These are phyloP conservation scores for Bryum argenteum DNA, from an alignment of 225 moss, liverwort and hornwort genomes.

Conservation along the genomic window DNA sequence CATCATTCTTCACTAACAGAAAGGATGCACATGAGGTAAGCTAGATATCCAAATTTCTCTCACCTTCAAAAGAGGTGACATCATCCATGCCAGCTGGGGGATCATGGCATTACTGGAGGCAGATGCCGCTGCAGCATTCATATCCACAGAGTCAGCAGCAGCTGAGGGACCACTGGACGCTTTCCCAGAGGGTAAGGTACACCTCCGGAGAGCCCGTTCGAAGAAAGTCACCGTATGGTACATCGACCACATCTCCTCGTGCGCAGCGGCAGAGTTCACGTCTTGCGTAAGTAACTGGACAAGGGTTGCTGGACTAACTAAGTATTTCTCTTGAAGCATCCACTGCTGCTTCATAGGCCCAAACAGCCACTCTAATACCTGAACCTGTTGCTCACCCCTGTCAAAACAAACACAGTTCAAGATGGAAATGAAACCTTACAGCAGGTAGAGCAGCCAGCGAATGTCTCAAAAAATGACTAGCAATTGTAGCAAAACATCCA, in stretches of 20 bases:
- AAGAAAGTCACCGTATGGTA: constrained; percentile 92
- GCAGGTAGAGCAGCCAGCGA: not conserved
- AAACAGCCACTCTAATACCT: constrained; percentile 90
- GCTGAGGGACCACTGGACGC: constrained; percentile 32
- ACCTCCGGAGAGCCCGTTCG: constrained; percentile 89
- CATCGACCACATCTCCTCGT: constrained; percentile 93
- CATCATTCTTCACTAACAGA: constrained; percentile 1
- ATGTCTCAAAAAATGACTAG: not conserved
- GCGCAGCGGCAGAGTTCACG: constrained; percentile 35
- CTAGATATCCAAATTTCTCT: constrained; percentile 1
- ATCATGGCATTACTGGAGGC: constrained; percentile 62
- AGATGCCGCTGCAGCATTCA: constrained; percentile 57
- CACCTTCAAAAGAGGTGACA: constrained; percentile 86
- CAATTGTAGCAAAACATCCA: constrained; percentile 13
- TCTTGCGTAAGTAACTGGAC: constrained; percentile 65
- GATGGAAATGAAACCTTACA: constrained; percentile 5
- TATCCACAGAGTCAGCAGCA: constrained; percentile 57
- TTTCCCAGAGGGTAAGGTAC: constrained; percentile 69
- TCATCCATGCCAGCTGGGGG: constrained; percentile 78
- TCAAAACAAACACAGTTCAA: not conserved
- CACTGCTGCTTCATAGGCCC: constrained; percentile 80
- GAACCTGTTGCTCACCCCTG: constrained; percentile 75
- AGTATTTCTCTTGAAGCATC: constrained; percentile 78
- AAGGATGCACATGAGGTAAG: constrained; percentile 1
- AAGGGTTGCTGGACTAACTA: constrained; percentile 72